Conservation (phyloP, 306 rosid genomes). For the Crotalaria pallida region DNA sequence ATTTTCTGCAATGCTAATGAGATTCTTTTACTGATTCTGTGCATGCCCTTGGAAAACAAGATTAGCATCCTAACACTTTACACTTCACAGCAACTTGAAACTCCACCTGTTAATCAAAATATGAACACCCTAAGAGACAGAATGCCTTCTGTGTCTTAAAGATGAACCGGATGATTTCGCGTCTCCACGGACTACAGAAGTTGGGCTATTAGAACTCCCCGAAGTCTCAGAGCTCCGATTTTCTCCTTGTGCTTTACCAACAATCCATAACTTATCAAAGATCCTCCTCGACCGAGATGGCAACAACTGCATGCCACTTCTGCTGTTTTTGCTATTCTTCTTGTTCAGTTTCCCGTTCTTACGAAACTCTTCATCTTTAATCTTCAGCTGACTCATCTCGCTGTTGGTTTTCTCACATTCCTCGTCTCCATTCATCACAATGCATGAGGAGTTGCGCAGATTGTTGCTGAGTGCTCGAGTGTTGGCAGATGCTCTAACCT, state of each 20-base stretch:
- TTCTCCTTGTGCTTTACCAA: slow-evolving; percentile 72
- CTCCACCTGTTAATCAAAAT: slow-evolving; percentile 13
- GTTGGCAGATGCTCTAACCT: slow-evolving; percentile 53
- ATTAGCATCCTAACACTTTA: slow-evolving; percentile 51
- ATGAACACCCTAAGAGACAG: slow-evolving; percentile 52
- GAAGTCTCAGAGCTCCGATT: slow-evolving; percentile 85
- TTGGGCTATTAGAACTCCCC: slow-evolving; percentile 90
- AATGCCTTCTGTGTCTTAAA: slow-evolving; percentile 84
- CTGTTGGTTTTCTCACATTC: slow-evolving; percentile 37
- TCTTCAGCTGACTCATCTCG: slow-evolving; percentile 47
- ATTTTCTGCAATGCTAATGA: slow-evolving; percentile 20
- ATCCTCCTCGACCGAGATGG: slow-evolving; percentile 90
- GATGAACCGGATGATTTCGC: slow-evolving; percentile 69
- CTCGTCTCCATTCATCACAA: slow-evolving; percentile 31
- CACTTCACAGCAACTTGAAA: slow-evolving; percentile 35
- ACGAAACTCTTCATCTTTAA: slow-evolving; percentile 41
- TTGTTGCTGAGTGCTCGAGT: slow-evolving; percentile 18
- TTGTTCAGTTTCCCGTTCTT: slow-evolving; percentile 49
- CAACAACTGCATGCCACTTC: slow-evolving; percentile 71
- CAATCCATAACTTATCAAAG: slow-evolving; percentile 74
- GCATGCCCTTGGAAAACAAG: slow-evolving; percentile 20
- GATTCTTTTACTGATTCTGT: slow-evolving; percentile 20
- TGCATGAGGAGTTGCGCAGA: slow-evolving; percentile 16
- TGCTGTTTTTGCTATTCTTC: slow-evolving; percentile 73
- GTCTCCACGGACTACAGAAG: slow-evolving; percentile 68